These are phyloP conservation scores for Fusarium concolor DNA, from an alignment of 2,329 filamentous ascomycete genomes.

Conservation along the genomic window DNA sequence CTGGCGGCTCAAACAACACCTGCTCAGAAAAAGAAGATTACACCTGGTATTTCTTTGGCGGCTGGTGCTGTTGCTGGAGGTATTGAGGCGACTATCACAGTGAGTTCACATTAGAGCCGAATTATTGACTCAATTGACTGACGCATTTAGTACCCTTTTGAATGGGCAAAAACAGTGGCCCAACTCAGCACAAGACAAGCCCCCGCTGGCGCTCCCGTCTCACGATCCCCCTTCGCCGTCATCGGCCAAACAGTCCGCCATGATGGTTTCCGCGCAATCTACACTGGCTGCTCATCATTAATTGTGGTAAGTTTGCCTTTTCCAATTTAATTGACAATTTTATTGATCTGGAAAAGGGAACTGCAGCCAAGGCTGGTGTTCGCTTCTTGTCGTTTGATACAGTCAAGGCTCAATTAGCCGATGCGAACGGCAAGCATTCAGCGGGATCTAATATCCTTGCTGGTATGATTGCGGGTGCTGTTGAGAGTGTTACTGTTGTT, in stretches of 20 bases:
- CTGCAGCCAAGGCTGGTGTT: conserved; percentile 72
- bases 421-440: conserved; percentile 67
- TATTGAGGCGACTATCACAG: conserved; percentile 64
- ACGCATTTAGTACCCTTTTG: conserved; percentile 68
- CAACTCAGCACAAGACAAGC: conserved; percentile 58
- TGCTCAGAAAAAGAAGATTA: conserved; percentile 33
- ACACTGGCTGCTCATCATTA: conserved; percentile 71
- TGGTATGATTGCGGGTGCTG: conserved; percentile 72
- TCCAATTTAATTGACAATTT: fast-evolving
- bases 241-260: conserved; percentile 64
- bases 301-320: conserved; percentile 54
- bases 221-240: conserved; percentile 68
- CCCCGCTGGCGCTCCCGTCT: conserved; percentile 1
- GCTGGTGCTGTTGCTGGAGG: conserved; percentile 64
- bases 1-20: neutral
- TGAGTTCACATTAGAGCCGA: conserved; percentile 31
- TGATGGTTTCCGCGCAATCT: conserved; percentile 69
- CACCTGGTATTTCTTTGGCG: conserved; percentile 59
- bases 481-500: conserved; percentile 72
- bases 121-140: too few relatives aligned
- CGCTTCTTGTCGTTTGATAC: conserved; percentile 75
- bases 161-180: conserved; percentile 74
- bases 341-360: conserved; percentile 53
- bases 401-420: conserved; percentile 68
- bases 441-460: conserved; percentile 68